These are phyloP conservation scores for Pichia nanzhaoensis DNA, from an alignment of 805 yeast species.

Conservation along the genomic window DNA sequence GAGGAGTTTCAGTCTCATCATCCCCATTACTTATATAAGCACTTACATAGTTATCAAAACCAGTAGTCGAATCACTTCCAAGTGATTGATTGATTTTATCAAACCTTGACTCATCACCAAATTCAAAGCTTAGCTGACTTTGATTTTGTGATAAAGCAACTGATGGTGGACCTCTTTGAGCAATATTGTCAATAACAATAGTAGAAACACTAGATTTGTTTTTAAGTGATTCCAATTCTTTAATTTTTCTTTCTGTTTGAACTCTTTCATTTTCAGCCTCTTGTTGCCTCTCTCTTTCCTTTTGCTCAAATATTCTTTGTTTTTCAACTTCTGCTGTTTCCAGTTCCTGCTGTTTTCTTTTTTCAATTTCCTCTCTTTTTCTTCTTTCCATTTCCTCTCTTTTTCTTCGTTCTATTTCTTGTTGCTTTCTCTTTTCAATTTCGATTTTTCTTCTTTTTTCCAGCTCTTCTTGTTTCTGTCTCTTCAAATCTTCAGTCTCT, in stretches of 20 bases:
- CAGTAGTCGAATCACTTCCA: slow-evolving; percentile 3
- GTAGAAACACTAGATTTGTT: not conserved
- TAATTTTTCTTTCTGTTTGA: slow-evolving; percentile 1
- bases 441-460: slow-evolving; percentile 5
- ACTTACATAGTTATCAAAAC: slow-evolving; percentile 4
- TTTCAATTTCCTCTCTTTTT: slow-evolving; percentile 2
- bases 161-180: slow-evolving; percentile 8
- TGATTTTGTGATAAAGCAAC: slow-evolving; percentile 4
- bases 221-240: not conserved
- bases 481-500: not conserved
- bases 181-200: not conserved
- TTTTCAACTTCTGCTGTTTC: not conserved
- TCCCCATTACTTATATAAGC: slow-evolving; percentile 7
- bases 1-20: slow-evolving; percentile 9
- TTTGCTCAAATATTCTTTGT: not conserved
- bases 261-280: not conserved
- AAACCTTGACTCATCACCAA: slow-evolving; percentile 8
- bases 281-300: slow-evolving; percentile 3
- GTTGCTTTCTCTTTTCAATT: slow-evolving; percentile 5
- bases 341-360: slow-evolving; percentile 1
- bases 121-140: slow-evolving; percentile 12
- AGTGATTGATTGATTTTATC: slow-evolving; percentile 1
- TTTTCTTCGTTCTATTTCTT: slow-evolving; percentile 1
- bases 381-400: slow-evolving; percentile 2
- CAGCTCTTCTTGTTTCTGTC: slow-evolving; percentile 1